A percentile compares a stretch with the other conserved stretches of the same genome.
Evolutionary conservation across 352 stramenopile genomes (phyloP).

Genomic region (Phytopythium aichiense): DNA sequence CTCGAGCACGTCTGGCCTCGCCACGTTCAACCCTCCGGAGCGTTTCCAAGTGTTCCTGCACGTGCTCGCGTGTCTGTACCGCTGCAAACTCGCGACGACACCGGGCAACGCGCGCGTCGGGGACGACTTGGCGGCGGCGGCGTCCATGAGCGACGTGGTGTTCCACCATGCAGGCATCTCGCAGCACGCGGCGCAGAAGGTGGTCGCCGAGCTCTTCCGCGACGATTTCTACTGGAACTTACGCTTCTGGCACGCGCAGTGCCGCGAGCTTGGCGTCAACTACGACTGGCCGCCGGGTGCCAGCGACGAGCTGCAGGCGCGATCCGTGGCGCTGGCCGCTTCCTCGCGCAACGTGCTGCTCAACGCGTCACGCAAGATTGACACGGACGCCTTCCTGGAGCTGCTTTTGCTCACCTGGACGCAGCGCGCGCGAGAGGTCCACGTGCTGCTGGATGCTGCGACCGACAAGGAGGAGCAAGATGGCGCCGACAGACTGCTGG

Average conservation of each 20-base stretch:
- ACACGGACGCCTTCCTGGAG: conserved; percentile 67
- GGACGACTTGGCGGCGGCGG: conserved; percentile 10
- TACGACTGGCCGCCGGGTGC: conserved; percentile 45
- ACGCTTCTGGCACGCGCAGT: conserved; percentile 61
- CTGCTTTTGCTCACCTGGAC: conserved; percentile 66
- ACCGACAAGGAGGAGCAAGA: conserved; percentile 50
- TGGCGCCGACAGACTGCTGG: conserved; percentile 19
- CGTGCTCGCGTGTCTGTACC: conserved; percentile 55
- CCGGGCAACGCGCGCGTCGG: conserved; percentile 21
- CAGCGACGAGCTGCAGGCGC: conserved; percentile 64
- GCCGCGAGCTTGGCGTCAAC: conserved; percentile 48
- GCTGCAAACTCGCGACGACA: conserved; percentile 37
- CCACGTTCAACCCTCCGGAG: conserved; percentile 64
- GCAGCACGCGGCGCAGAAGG: conserved; percentile 44
- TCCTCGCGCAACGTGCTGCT: conserved; percentile 48
- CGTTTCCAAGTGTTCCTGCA: conserved; percentile 66
- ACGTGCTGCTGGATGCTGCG: conserved; percentile 45
- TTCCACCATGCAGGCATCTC: conserved; percentile 69
- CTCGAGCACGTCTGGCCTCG: not conserved
- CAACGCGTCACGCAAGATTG: conserved; percentile 65
- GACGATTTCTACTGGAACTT: conserved; percentile 82
- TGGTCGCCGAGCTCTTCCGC: conserved; percentile 66
- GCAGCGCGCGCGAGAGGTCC: conserved; percentile 40
- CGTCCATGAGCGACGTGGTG: conserved; percentile 40
- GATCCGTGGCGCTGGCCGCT: conserved; percentile 29